These are phyloP conservation scores for Ajuga reptans DNA, from an alignment of 305 asterid species.

Conservation along the genomic window DNA sequence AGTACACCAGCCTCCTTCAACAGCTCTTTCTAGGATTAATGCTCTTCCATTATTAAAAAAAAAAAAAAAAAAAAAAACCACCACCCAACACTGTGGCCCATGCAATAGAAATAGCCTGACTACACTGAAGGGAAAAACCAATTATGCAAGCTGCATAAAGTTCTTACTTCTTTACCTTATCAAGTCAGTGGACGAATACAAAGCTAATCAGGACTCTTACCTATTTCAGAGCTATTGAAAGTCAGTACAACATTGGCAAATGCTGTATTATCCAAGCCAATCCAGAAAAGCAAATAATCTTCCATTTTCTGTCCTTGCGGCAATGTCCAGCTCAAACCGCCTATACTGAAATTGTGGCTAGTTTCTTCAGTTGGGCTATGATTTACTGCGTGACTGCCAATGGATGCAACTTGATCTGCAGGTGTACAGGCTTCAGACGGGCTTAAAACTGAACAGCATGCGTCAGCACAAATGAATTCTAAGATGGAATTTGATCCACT, in stretches of 20 bases:
- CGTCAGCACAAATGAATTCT: constrained; percentile 51
- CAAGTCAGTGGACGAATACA: background rate
- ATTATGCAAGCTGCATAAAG: background rate
- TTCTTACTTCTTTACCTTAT: background rate
- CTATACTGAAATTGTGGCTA: constrained; percentile 33
- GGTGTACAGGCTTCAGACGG: constrained; percentile 37
- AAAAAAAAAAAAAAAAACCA: too few species aligned
- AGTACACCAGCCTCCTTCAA: background rate
- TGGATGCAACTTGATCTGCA: constrained; percentile 23
- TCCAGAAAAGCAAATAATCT: constrained; percentile 71
- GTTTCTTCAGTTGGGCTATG: constrained; percentile 29
- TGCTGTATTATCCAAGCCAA: constrained; percentile 69
- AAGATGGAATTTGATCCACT: constrained; percentile 28
- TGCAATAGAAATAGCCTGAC: background rate
- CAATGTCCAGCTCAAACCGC: constrained; percentile 79
- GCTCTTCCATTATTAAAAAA: background rate
- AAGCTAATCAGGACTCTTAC: constrained; percentile 31
- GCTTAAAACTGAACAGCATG: constrained; percentile 39
- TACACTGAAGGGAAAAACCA: background rate
- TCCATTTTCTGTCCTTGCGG: constrained; percentile 59
- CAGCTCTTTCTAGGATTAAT: background rate
- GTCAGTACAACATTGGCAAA: constrained; percentile 64
- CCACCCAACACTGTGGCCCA: background rate
- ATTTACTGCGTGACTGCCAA: constrained; percentile 24
- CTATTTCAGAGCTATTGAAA: constrained; percentile 70